These are phyloP conservation scores for Medicago arabica DNA, from an alignment of 306 rosid genomes.

Conservation along the genomic window DNA sequence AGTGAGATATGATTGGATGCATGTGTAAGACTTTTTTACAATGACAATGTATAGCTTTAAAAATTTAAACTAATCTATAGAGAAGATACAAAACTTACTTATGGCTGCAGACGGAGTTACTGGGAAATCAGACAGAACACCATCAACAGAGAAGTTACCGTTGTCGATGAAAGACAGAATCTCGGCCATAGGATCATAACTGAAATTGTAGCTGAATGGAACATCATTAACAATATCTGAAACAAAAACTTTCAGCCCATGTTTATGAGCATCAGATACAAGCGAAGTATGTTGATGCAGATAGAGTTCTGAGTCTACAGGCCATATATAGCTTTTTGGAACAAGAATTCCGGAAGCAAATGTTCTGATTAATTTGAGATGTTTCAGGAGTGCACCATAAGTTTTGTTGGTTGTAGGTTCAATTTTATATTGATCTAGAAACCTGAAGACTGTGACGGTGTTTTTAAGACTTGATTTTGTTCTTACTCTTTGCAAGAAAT, in stretches of 20 bases:
- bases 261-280: conserved; percentile 82
- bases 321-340: conserved; percentile 80
- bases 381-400: conserved; percentile 61
- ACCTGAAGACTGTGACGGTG: conserved; percentile 63
- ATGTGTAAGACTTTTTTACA: not conserved
- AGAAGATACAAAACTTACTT: conserved; percentile 57
- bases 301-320: conserved; percentile 48
- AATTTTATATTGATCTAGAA: conserved; percentile 48
- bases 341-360: conserved; percentile 87
- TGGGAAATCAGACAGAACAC: conserved; percentile 84
- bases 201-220: conserved; percentile 66
- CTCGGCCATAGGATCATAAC: conserved; percentile 86
- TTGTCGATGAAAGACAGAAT: conserved; percentile 64
- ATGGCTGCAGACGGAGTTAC: conserved; percentile 72
- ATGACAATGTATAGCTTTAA: not conserved
- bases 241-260: conserved; percentile 70
- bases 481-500: conserved; percentile 59
- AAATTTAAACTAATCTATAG: not conserved
- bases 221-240: conserved; percentile 66
- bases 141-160: conserved; percentile 70
- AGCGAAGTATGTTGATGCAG: conserved; percentile 62
- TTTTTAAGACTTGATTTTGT: conserved; percentile 41
- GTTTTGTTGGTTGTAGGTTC: conserved; percentile 70
- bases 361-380: conserved; percentile 59
- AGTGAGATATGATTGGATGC: not conserved